Evolutionary conservation across 2,329 filamentous ascomycete genomes (phyloP).

Genomic region (Fusarium dimerum): DNA sequence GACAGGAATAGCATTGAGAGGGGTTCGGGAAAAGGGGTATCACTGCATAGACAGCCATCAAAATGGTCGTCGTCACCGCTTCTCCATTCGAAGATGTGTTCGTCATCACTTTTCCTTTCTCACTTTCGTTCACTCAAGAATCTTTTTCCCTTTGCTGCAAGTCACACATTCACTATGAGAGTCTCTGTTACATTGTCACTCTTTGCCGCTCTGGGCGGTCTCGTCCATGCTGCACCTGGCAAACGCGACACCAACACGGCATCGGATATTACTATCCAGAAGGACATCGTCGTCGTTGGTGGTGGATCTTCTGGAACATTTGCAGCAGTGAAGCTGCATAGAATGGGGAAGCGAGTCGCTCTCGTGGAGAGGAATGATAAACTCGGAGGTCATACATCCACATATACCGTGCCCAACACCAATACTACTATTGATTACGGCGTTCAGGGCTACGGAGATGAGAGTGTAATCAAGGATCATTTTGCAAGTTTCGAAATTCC

Average conservation of each 20-base stretch:
- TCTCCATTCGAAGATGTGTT: not conserved
- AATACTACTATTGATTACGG: conserved; percentile 21
- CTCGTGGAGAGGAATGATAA: conserved; percentile 12
- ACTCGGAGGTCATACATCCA: conserved; percentile 20
- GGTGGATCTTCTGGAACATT: conserved; percentile 20
- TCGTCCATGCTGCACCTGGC: conserved; percentile 6
- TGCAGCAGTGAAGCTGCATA: conserved; percentile 18
- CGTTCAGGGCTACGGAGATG: conserved; percentile 18
- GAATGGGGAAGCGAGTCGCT: conserved; percentile 19
- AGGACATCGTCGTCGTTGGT: conserved; percentile 18
- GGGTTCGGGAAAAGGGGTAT: conserved; percentile 10
- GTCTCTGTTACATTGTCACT: conserved; percentile 20
- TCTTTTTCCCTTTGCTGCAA: conserved; percentile 5
- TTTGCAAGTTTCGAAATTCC: conserved; percentile 18
- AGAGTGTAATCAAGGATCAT: conserved; percentile 7
- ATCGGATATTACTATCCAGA: conserved; percentile 4
- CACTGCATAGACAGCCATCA: conserved; percentile 20
- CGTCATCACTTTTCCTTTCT: not conserved
- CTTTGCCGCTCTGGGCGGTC: conserved; percentile 8
- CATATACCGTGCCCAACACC: conserved; percentile 15
- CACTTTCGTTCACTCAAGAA: not conserved
- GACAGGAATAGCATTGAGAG: not conserved
- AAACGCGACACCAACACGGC: not conserved
- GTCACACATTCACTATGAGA: conserved; percentile 18
- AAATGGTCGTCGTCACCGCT: conserved; percentile 17